A percentile compares a stretch with the other conserved stretches of the same genome.
Conservation (phyloP, 2,329 filamentous ascomycete genomes). For the Metarhizium humberi region DNA sequence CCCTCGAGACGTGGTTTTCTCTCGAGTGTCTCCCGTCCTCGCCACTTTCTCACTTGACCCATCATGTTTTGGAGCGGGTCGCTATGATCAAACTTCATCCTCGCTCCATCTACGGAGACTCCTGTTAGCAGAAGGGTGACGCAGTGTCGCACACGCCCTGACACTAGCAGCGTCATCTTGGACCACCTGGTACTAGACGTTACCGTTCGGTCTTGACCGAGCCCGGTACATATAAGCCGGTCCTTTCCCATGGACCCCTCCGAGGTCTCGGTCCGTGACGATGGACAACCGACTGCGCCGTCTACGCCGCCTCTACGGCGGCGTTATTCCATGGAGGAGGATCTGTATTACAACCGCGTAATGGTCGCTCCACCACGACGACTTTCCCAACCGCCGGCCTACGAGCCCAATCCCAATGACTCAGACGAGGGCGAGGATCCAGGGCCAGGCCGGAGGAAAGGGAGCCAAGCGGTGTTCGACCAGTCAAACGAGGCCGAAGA, state of each 20-base stretch:
- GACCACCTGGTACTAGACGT: neutral
- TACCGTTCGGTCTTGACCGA: conserved; percentile 5
- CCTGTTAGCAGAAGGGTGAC: conserved; percentile 8
- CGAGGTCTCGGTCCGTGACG: conserved; percentile 18
- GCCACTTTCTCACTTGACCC: conserved; percentile 8
- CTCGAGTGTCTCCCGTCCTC: conserved; percentile 2
- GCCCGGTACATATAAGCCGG: conserved; percentile 10
- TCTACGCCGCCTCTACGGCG: conserved; percentile 29
- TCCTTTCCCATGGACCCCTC: conserved; percentile 24
- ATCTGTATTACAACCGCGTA: conserved; percentile 41
- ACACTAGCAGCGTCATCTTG: conserved; percentile 1
- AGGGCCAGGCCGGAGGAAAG: neutral
- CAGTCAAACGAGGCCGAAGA: conserved; percentile 21
- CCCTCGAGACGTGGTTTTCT: conserved; percentile 2
- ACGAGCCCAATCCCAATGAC: conserved; percentile 20
- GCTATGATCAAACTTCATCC: conserved; percentile 24
- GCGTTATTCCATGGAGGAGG: conserved; percentile 46
- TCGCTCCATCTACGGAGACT: conserved; percentile 25
- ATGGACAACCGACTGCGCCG: conserved; percentile 21
- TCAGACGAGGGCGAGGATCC: conserved; percentile 6
- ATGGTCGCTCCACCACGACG: conserved; percentile 35
- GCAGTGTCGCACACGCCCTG: conserved; percentile 1
- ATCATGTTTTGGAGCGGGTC: conserved; percentile 24
- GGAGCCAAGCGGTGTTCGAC: conserved; percentile 11
- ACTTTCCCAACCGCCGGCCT: conserved; percentile 38